Evolutionary conservation across 2,329 filamentous ascomycete species (phyloP).

Genomic region (Penicillium expansum): DNA sequence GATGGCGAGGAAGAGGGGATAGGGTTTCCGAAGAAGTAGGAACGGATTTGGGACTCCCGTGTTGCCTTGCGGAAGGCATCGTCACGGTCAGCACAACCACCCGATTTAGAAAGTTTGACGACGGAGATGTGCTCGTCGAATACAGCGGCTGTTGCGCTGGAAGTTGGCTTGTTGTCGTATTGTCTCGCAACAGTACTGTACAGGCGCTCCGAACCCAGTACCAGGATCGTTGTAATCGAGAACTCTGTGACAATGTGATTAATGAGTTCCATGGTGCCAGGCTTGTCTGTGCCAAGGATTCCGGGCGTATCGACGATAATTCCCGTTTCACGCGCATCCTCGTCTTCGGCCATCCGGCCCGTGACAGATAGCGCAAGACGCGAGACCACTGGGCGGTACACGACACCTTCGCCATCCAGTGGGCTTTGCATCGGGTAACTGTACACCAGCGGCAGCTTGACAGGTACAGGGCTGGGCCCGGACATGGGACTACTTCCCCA

Average conservation of each 20-base stretch:
- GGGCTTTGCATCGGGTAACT: slow-evolving; percentile 75
- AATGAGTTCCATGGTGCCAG: slow-evolving; percentile 69
- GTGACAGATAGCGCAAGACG: slow-evolving; percentile 76
- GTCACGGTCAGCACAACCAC: slow-evolving; percentile 77
- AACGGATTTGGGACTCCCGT: slow-evolving; percentile 74
- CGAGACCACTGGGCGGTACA: slow-evolving; percentile 73
- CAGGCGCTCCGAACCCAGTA: slow-evolving; percentile 75
- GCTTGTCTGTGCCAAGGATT: slow-evolving; percentile 62
- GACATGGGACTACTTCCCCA: slow-evolving; percentile 91
- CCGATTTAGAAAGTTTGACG: slow-evolving; percentile 77
- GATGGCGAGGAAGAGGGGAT: slow-evolving; percentile 38
- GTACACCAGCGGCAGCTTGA: slow-evolving; percentile 89
- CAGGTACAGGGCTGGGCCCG: slow-evolving; percentile 80
- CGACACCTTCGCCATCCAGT: slow-evolving; percentile 63
- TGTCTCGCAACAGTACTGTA: slow-evolving; percentile 70
- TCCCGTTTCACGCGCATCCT: slow-evolving; percentile 67
- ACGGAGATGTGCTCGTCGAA: slow-evolving; percentile 69
- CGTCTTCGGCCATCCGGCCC: slow-evolving; percentile 73
- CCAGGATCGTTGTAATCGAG: slow-evolving; percentile 74
- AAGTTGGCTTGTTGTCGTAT: slow-evolving; percentile 56
- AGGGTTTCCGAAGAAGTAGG: slow-evolving; percentile 88
- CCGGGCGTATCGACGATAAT: slow-evolving; percentile 83
- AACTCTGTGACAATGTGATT: slow-evolving; percentile 73
- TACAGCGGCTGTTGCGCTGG: slow-evolving; percentile 43
- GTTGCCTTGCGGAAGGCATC: slow-evolving; percentile 69